Evolutionary conservation across 352 stramenopile genomes (phyloP).

Genomic region (Phytophthora tubulina): DNA sequence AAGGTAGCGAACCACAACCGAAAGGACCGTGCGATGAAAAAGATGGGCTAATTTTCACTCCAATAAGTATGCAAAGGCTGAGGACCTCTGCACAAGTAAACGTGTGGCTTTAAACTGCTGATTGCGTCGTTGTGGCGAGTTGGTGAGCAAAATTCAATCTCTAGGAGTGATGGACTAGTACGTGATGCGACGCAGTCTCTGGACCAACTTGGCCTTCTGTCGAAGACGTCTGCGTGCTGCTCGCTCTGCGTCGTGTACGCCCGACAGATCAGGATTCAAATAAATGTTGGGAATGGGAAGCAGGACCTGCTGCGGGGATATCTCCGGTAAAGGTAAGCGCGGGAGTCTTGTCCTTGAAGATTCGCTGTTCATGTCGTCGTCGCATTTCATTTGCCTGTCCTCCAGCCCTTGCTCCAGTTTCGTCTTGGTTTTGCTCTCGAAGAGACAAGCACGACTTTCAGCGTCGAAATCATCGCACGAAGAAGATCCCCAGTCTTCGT

Average conservation of each 20-base stretch:
- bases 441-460: slow-evolving; percentile 16
- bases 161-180: slow-evolving; percentile 30
- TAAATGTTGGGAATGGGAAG: slow-evolving; percentile 71
- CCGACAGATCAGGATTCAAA: slow-evolving; percentile 57
- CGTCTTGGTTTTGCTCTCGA: slow-evolving; percentile 28
- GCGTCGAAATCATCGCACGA: slow-evolving; percentile 14
- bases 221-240: slow-evolving; percentile 51
- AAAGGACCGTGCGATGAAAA: slow-evolving; percentile 86
- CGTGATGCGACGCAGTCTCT: slow-evolving; percentile 59
- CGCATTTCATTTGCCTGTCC: slow-evolving; percentile 15
- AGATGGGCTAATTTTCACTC: slow-evolving; percentile 57
- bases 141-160: slow-evolving; percentile 12
- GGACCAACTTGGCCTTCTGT: slow-evolving; percentile 52
- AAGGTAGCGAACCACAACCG: slow-evolving; percentile 86
- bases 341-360: slow-evolving; percentile 28
- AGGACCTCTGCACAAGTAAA: not conserved
- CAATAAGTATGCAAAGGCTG: slow-evolving; percentile 6
- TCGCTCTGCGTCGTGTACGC: slow-evolving; percentile 48
- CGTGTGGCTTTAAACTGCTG: not conserved
- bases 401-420: slow-evolving; percentile 35
- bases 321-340: slow-evolving; percentile 33
- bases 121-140: not conserved
- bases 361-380: slow-evolving; percentile 24
- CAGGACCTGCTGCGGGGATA: slow-evolving; percentile 48
- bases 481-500: slow-evolving; percentile 14